These are phyloP conservation scores for Rhynchospora breviuscula DNA, from an alignment of 176 grass and related monocot species.

Conservation along the genomic window DNA sequence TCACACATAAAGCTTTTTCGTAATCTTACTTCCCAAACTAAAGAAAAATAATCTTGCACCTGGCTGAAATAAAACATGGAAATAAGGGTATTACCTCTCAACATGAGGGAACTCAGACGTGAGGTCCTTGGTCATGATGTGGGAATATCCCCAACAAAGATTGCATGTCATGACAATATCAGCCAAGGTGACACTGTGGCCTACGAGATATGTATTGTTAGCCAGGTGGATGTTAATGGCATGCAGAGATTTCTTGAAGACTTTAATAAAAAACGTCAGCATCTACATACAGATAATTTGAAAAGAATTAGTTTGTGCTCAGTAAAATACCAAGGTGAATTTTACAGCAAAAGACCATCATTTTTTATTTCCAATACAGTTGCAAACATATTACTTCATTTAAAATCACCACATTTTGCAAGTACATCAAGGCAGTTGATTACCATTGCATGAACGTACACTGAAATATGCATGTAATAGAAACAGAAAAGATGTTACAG, in stretches of 20 bases:
- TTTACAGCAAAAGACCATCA: neutral
- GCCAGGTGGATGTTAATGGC: slow-evolving; percentile 63
- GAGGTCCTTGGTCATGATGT: slow-evolving; percentile 62
- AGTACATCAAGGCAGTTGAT: neutral
- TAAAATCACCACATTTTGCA: neutral
- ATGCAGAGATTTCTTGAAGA: slow-evolving; percentile 61
- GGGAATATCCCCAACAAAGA: slow-evolving; percentile 36
- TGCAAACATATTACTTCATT: neutral
- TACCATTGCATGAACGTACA: neutral
- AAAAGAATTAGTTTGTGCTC: neutral
- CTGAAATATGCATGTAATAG: neutral
- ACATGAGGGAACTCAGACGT: slow-evolving; percentile 72
- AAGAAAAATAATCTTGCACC: neutral
- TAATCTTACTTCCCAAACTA: neutral
- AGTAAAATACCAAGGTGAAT: neutral
- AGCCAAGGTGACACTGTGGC: slow-evolving; percentile 60
- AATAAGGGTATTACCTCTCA: slow-evolving; percentile 27
- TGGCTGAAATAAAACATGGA: neutral
- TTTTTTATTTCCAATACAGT: too few relatives aligned
- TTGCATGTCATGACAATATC: slow-evolving; percentile 86
- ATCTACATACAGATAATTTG: slow-evolving; percentile 26
- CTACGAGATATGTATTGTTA: slow-evolving; percentile 67
- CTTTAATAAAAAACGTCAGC: slow-evolving; percentile 36
- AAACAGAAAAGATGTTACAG: neutral
- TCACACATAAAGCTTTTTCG: neutral